phyloP scores from a whole-genome alignment of 2,329 filamentous ascomycete species.

The Claviceps quebecensis region DNA sequence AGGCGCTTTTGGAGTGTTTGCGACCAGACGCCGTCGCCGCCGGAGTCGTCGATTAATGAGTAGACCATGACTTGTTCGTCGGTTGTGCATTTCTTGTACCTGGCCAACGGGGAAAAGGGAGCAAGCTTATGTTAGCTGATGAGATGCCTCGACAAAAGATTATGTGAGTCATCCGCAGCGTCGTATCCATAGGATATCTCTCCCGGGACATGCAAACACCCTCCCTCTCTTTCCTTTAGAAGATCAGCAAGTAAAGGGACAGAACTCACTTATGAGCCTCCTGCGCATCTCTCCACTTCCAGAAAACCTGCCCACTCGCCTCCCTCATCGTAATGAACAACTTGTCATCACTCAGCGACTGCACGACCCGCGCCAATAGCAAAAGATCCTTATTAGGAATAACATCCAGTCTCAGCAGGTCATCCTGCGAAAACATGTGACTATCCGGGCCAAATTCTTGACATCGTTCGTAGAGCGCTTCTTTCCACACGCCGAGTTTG shows the following conservation, averaged over 20 bases:
- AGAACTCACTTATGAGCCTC: conserved; percentile 46
- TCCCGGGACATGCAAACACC: no score
- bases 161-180: no score
- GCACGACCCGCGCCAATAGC: conserved; percentile 40
- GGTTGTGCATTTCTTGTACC: conserved; percentile 44
- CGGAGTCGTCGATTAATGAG: conserved; percentile 74
- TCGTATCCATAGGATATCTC: not conserved
- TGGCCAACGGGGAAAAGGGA: conserved; percentile 12
- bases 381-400: conserved; percentile 42
- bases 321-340: conserved; percentile 36
- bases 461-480: conserved; percentile 42
- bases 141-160: no score
- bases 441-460: conserved; percentile 32
- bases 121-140: not conserved
- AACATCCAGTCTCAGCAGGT: conserved; percentile 41
- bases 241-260: not conserved
- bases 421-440: conserved; percentile 42
- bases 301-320: conserved; percentile 28
- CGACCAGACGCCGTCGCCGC: conserved; percentile 79
- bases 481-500: conserved; percentile 39
- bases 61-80: conserved; percentile 78
- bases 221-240: not conserved
- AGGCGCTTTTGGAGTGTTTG: conserved; percentile 68
- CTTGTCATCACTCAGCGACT: conserved; percentile 45
- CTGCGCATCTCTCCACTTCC: conserved; percentile 43